phyloP scores from a whole-genome alignment of 106 monocot genomes.

The Gastrodia elata region DNA sequence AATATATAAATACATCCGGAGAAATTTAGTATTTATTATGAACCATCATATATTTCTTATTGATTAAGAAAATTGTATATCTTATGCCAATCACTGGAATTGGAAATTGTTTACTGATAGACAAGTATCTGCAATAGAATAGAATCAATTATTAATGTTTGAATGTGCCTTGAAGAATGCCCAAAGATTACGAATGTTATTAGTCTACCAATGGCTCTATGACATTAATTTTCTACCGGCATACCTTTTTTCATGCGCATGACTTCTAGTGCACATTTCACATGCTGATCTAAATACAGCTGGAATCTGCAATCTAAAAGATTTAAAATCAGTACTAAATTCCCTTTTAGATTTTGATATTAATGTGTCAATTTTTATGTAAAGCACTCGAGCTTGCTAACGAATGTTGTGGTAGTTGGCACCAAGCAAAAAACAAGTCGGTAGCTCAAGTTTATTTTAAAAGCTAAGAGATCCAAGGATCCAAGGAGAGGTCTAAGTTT shows the following conservation, averaged over 20 bases:
- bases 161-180: background rate
- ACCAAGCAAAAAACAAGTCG: background rate
- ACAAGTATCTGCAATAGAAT: background rate
- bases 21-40: background rate
- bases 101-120: background rate
- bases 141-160: background rate
- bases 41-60: background rate
- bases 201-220: background rate
- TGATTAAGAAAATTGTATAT: background rate
- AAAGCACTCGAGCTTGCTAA: background rate
- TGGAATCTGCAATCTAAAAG: background rate
- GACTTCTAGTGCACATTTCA: constrained; percentile 1
- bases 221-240: background rate
- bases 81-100: background rate
- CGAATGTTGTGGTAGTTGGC: background rate
- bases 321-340: background rate
- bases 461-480: background rate
- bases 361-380: background rate
- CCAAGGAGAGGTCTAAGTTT: background rate
- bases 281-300: background rate
- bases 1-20: background rate
- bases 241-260: background rate
- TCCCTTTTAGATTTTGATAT: background rate
- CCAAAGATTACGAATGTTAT: background rate
- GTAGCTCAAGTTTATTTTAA: background rate